phyloP scores from a whole-genome alignment of 148 eudicot species.

The Silene conica region DNA sequence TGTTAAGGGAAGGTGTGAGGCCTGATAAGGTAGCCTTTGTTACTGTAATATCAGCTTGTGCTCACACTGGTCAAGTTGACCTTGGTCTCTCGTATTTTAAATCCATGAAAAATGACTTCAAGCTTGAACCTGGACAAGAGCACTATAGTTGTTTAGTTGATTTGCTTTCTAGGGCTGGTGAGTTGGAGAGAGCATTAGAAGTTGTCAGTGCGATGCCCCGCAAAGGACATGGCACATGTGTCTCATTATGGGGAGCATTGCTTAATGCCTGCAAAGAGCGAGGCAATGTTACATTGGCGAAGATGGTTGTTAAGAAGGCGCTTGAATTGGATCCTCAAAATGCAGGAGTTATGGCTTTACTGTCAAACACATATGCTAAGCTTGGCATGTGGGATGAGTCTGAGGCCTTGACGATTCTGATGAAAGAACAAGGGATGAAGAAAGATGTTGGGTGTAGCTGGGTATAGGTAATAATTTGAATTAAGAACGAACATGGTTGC shows the following conservation, averaged over 20 bases:
- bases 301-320: slow-evolving; percentile 59
- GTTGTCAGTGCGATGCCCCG: slow-evolving; percentile 41
- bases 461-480: slow-evolving; percentile 35
- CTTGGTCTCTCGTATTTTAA: slow-evolving; percentile 56
- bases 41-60: slow-evolving; percentile 59
- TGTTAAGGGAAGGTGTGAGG: slow-evolving; percentile 48
- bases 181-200: slow-evolving; percentile 62
- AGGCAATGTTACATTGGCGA: slow-evolving; percentile 56
- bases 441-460: slow-evolving; percentile 67
- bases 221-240: slow-evolving; percentile 26
- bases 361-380: slow-evolving; percentile 59
- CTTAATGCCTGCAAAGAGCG: slow-evolving; percentile 54
- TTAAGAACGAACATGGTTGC: neutral
- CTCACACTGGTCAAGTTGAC: slow-evolving; percentile 63
- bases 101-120: slow-evolving; percentile 46
- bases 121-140: slow-evolving; percentile 48
- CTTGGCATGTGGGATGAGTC: slow-evolving; percentile 61
- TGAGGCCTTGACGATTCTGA: slow-evolving; percentile 40
- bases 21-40: slow-evolving; percentile 65
- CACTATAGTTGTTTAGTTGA: slow-evolving; percentile 64
- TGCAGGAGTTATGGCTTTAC: slow-evolving; percentile 51
- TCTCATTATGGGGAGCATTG: slow-evolving; percentile 67
- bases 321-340: slow-evolving; percentile 62
- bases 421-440: slow-evolving; percentile 52
- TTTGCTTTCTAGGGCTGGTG: slow-evolving; percentile 73